Percentiles rank a stretch among this genome's conserved stretches.
Conservation (phyloP, 129 eudicot species). For the Lonicera japonica region DNA sequence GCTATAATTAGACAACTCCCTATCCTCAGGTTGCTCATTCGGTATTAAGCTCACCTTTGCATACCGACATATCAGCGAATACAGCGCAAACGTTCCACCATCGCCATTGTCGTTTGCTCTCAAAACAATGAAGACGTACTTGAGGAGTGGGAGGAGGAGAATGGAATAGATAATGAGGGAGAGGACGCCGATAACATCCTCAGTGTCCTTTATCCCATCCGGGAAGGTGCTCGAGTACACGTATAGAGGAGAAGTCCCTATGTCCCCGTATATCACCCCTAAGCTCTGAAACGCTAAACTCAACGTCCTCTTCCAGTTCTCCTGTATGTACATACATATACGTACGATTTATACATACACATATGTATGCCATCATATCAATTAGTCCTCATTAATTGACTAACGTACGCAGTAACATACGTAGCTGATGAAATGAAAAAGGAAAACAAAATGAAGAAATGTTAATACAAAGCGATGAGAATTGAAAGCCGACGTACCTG, state of each 20-base stretch:
- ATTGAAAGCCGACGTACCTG: no score
- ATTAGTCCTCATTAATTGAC: background rate
- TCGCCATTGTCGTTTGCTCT: conserved; percentile 71
- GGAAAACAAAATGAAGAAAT: no score
- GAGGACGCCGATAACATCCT: conserved; percentile 53
- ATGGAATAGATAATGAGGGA: conserved; percentile 55
- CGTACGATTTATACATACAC: background rate
- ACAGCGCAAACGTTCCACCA: no score
- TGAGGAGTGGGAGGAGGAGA: conserved; percentile 36
- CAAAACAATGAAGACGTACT: no score
- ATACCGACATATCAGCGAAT: no score
- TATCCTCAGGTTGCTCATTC: no score
- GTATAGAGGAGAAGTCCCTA: conserved; percentile 68
- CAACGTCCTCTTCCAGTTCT: conserved; percentile 33
- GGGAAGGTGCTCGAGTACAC: conserved; percentile 49
- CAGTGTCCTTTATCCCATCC: conserved; percentile 27
- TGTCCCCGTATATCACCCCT: conserved; percentile 57
- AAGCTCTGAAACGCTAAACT: conserved; percentile 56
- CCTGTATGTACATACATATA: conserved; percentile 9
- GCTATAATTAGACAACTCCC: no score
- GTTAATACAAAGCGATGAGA: background rate
- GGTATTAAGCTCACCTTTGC: no score
- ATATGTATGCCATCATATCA: background rate
- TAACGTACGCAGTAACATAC: background rate
- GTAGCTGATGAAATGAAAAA: background rate